phyloP scores from a whole-genome alignment of 2,329 filamentous ascomycete genomes.

The Epichloe amarillans region DNA sequence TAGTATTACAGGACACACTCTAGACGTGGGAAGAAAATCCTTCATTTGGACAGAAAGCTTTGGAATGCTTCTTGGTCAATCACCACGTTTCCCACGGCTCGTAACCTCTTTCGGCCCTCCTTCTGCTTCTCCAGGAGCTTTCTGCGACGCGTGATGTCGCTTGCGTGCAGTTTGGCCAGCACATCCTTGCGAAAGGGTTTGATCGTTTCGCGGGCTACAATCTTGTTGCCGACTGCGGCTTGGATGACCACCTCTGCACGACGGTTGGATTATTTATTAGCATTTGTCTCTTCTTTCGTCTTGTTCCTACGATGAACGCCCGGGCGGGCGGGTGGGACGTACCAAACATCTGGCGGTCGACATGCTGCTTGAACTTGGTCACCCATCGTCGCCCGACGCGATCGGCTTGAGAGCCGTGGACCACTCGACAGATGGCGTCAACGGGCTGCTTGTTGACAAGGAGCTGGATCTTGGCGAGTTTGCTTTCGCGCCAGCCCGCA shows the following conservation, averaged over 20 bases:
- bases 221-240: slow-evolving; percentile 66
- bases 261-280: background rate
- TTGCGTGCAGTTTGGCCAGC: slow-evolving; percentile 80
- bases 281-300: background rate
- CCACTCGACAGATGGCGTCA: slow-evolving; percentile 83
- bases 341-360: slow-evolving; percentile 87
- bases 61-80: slow-evolving; percentile 96
- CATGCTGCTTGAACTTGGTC: slow-evolving; percentile 90
- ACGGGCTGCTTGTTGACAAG: slow-evolving; percentile 89
- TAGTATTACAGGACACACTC: background rate
- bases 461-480: slow-evolving; percentile 78
- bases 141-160: slow-evolving; percentile 66
- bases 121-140: slow-evolving; percentile 97
- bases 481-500: slow-evolving; percentile 68
- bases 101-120: slow-evolving; percentile 77
- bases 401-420: slow-evolving; percentile 71
- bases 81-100: slow-evolving; percentile 77
- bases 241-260: slow-evolving; percentile 74
- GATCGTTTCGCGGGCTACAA: slow-evolving; percentile 85
- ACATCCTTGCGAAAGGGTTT: slow-evolving; percentile 97
- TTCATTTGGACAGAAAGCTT: slow-evolving; percentile 71
- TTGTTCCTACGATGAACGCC: background rate
- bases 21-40: background rate
- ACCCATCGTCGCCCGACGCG: slow-evolving; percentile 80
- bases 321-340: slow-evolving; percentile 7